Conservation (phyloP, 176 grass and related monocot genomes). For the Carex cristatella region DNA sequence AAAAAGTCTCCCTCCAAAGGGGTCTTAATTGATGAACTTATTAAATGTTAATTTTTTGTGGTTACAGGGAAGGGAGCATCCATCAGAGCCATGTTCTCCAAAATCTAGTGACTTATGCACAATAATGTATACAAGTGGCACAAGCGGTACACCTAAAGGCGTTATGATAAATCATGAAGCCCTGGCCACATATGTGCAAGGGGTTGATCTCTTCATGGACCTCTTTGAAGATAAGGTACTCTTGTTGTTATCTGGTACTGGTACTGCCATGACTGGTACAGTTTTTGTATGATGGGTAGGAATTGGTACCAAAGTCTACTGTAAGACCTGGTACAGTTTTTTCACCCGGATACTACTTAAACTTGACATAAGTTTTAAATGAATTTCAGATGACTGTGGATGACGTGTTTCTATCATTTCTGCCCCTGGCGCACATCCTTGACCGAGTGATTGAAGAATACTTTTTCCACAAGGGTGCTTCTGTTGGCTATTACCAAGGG, state of each 20-base stretch:
- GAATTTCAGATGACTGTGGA: constrained; percentile 84
- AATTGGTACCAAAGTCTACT: neutral
- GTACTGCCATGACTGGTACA: neutral
- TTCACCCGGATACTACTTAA: constrained; percentile 3
- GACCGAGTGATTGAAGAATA: constrained; percentile 96
- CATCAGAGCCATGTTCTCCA: constrained; percentile 45
- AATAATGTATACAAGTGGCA: constrained; percentile 99
- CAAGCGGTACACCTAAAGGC: constrained; percentile 86
- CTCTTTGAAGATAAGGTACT: constrained; percentile 85
- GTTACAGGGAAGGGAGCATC: constrained; percentile 72
- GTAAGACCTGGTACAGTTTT: neutral
- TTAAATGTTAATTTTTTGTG: neutral
- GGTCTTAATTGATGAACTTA: constrained; percentile 22
- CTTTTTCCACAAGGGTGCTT: constrained; percentile 92
- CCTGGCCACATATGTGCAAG: constrained; percentile 57
- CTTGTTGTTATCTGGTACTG: neutral
- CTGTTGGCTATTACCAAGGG: constrained; percentile 94
- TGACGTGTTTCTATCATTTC: constrained; percentile 95
- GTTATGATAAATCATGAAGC: constrained; percentile 83
- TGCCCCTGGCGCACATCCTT: constrained; percentile 95
- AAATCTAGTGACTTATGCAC: constrained; percentile 73
- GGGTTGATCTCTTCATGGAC: constrained; percentile 76
- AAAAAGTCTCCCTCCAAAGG: neutral
- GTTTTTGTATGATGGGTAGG: neutral
- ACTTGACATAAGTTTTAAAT: neutral